phyloP scores from a whole-genome alignment of 2,329 filamentous ascomycete species.

The Alternaria consortialis region DNA sequence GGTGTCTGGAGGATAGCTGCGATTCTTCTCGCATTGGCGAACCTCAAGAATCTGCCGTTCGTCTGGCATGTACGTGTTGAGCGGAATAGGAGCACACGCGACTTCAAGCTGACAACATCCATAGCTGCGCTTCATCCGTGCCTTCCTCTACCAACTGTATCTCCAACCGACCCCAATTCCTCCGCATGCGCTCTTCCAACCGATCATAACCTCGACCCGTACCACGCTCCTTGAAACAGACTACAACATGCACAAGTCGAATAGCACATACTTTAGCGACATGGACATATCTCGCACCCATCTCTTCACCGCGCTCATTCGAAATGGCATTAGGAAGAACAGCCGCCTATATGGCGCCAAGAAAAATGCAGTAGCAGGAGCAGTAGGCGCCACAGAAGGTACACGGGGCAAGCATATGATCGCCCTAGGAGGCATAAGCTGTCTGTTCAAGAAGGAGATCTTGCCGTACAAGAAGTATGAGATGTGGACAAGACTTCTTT shows the following conservation, averaged over 20 bases:
- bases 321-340: conserved; percentile 54
- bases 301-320: conserved; percentile 68
- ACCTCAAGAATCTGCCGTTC: conserved; percentile 78
- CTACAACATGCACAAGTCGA: conserved; percentile 85
- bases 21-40: conserved; percentile 56
- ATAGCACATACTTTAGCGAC: conserved; percentile 87
- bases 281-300: conserved; percentile 85
- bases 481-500: conserved; percentile 58
- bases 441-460: conserved; percentile 59
- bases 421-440: conserved; percentile 58
- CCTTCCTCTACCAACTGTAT: conserved; percentile 59
- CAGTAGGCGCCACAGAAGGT: conserved; percentile 28
- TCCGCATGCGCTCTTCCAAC: conserved; percentile 75
- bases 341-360: conserved; percentile 32
- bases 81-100: background rate
- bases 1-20: conserved; percentile 48
- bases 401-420: conserved; percentile 46
- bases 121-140: conserved; percentile 57
- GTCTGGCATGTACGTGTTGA: conserved; percentile 73
- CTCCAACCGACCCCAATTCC: conserved; percentile 53
- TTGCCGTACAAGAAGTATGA: conserved; percentile 56
- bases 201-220: conserved; percentile 71
- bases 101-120: conserved; percentile 17
- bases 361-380: conserved; percentile 26
- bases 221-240: conserved; percentile 81